Conservation (phyloP, 1,284 basidiomycete species). For the Fomitiporia mediterranea region DNA sequence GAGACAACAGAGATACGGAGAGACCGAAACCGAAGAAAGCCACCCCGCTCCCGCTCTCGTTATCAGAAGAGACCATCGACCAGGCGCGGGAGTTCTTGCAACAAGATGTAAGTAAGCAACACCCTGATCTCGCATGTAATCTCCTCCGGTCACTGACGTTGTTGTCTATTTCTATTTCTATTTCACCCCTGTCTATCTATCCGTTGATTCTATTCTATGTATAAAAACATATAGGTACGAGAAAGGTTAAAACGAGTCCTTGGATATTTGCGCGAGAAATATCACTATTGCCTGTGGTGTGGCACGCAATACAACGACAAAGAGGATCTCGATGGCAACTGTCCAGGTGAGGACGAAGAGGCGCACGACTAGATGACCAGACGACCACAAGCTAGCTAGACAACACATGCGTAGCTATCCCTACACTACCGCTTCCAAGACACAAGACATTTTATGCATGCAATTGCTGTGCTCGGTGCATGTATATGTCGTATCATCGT, state of each 20-base stretch:
- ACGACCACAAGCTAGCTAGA: too few species aligned
- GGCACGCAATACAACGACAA: slow-evolving; percentile 64
- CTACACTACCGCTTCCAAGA: neutral
- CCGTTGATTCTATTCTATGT: slow-evolving; percentile 11
- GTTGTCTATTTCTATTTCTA: slow-evolving; percentile 19
- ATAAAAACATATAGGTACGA: slow-evolving; percentile 45
- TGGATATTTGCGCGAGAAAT: slow-evolving; percentile 64
- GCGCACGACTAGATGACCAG: slow-evolving; percentile 45
- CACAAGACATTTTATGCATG: too few species aligned
- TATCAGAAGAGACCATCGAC: slow-evolving; percentile 49
- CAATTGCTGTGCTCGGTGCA: slow-evolving; percentile 9
- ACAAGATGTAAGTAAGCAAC: slow-evolving; percentile 47
- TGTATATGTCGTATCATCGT: neutral
- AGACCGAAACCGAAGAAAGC: slow-evolving; percentile 26
- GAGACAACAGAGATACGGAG: slow-evolving; percentile 23
- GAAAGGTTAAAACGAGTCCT: slow-evolving; percentile 66
- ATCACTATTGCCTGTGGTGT: slow-evolving; percentile 85
- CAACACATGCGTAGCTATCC: neutral
- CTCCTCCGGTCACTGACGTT: slow-evolving; percentile 7
- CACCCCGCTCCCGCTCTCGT: slow-evolving; percentile 30
- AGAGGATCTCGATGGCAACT: slow-evolving; percentile 59
- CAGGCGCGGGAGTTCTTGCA: slow-evolving; percentile 65
- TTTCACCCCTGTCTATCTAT: too few species aligned
- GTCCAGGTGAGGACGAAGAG: slow-evolving; percentile 75
- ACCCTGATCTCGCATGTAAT: slow-evolving; percentile 14